Percentiles rank a stretch among this genome's conserved stretches.
Conservation (phyloP, 2,329 filamentous ascomycete genomes). For the Cylindrodendrum hubeiense region DNA sequence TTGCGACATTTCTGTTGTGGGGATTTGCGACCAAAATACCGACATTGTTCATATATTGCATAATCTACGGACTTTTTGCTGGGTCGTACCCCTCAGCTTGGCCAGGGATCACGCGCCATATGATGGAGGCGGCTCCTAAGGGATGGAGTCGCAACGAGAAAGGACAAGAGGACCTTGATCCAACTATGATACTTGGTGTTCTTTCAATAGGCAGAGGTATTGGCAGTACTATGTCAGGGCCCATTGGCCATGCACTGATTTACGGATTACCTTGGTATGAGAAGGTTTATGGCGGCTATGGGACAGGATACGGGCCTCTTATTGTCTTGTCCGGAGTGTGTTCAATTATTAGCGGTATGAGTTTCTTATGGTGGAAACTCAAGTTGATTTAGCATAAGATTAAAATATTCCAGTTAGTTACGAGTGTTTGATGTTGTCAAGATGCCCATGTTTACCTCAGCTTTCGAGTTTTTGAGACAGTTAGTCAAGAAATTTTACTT, state of each 20-base stretch:
- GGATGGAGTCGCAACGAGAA: background rate
- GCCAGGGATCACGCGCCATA: background rate
- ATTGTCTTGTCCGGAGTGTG: constrained; percentile 7
- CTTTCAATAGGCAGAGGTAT: background rate
- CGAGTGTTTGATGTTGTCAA: no score
- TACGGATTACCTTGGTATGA: background rate
- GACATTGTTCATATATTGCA: background rate
- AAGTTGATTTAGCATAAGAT: constrained; percentile 3
- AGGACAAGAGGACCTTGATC: background rate
- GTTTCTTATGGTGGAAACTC: constrained; percentile 3
- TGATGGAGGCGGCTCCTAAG: background rate
- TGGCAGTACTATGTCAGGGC: constrained; percentile 3
- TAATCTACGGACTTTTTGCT: background rate
- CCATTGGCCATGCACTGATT: constrained; percentile 2
- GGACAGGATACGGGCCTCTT: constrained; percentile 7
- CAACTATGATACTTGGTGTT: constrained; percentile 1
- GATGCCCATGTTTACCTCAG: no score
- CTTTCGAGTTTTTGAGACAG: no score
- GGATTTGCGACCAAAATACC: background rate
- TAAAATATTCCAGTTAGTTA: no score
- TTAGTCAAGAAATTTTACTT: no score
- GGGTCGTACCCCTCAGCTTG: constrained; percentile 9
- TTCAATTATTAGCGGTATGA: background rate
- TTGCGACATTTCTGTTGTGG: constrained; percentile 1
- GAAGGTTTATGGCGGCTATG: background rate